Conservation (phyloP, 495 filamentous ascomycete species). For the Lentithecium fluviatile region DNA sequence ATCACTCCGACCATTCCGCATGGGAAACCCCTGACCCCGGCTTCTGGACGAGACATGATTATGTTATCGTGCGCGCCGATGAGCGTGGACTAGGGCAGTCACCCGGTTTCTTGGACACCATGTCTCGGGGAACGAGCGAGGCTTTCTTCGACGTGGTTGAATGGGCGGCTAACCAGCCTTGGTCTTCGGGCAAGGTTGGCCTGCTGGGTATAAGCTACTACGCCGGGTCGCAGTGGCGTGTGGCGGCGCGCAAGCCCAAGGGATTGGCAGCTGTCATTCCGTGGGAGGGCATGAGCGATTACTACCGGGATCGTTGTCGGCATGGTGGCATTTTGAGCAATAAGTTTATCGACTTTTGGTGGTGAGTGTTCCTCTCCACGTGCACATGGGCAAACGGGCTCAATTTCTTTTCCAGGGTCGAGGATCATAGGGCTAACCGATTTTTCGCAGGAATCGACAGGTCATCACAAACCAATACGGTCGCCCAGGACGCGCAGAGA, state of each 20-base stretch:
- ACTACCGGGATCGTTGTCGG: constrained; percentile 61
- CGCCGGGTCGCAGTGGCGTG: constrained; percentile 63
- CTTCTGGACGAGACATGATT: constrained; percentile 62
- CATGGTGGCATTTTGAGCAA: constrained; percentile 67
- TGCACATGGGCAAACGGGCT: no score
- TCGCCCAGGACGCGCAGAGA: constrained; percentile 42
- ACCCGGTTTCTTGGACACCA: constrained; percentile 58
- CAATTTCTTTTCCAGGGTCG: no score
- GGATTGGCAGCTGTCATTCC: constrained; percentile 61
- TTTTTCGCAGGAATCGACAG: constrained; percentile 65
- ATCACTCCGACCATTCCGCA: constrained; percentile 50
- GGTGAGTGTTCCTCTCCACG: no score
- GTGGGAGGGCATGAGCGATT: constrained; percentile 71
- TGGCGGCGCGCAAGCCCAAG: constrained; percentile 59
- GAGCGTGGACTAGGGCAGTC: constrained; percentile 60
- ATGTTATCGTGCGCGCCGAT: constrained; percentile 60
- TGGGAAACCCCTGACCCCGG: constrained; percentile 66
- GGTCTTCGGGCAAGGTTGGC: constrained; percentile 63
- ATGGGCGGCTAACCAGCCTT: constrained; percentile 61
- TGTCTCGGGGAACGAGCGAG: constrained; percentile 58
- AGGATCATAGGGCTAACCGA: no score
- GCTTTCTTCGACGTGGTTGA: constrained; percentile 63
- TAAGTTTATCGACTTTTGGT: constrained; percentile 64
- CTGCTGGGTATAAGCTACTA: constrained; percentile 63
- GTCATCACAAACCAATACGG: constrained; percentile 66